Evolutionary conservation across 2,329 filamentous ascomycete genomes (phyloP), one percentile per base, ranked within the genome.

Genomic region (Colletotrichum camelliae): DNA sequence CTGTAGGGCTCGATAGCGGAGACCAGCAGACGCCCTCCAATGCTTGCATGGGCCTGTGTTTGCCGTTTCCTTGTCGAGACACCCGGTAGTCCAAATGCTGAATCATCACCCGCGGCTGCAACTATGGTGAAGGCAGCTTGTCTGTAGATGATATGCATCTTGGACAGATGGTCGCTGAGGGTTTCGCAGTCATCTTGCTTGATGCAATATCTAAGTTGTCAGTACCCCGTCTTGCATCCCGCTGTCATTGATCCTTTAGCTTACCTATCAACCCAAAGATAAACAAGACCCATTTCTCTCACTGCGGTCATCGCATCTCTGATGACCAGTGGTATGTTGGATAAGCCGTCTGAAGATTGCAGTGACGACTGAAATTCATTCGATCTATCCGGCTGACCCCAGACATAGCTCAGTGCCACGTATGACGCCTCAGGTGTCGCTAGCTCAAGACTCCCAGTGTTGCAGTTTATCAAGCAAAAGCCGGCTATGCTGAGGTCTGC

Each of bases 101-200:
- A 43, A 43, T n/a, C 39, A 1, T 0, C 6, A 0, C 39, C 39
- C 0, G 39, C 18, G 39, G 39, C 39, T 0, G 39, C 39, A 2
- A 43, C 5, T 12, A 43, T 43, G 9, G 39, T 43, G 5, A 43
- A 43, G 6, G 3, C 0, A n/a, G 39, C 39, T 9, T 43, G 18
- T 9, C 39, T 9, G 18, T 43, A 43, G 4, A 43, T 43, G 39
- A n/a, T 9, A 43, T n/a, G 39, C 39, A 43, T 43, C 18, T n/a
- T 43, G 39, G 39, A 43, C 18, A 43, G 10, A 43, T 43, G 39
- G 5, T n/a, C 39, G 9, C 3, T n/a, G 4, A 43, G 39, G 2
- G 12, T 43, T 43, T 43, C 39, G 39, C 39, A 12, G 39, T 43
- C 39, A n/a, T 43, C 18, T 43, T 43, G 39, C 18, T 43, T 6